These are phyloP conservation scores for Triglochin maritima DNA, from an alignment of 106 monocot genomes.

Conservation along the genomic window DNA sequence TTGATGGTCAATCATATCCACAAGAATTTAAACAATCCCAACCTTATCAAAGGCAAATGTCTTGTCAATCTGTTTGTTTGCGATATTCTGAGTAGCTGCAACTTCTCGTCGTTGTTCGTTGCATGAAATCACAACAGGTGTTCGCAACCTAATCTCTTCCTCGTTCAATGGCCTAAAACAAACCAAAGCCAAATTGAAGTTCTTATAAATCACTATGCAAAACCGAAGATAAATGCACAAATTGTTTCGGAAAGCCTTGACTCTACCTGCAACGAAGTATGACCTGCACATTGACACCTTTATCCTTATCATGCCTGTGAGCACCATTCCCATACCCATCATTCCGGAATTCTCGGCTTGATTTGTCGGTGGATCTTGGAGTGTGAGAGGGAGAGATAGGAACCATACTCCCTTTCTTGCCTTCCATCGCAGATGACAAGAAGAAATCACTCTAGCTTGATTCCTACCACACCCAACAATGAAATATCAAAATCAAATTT, in stretches of 20 bases:
- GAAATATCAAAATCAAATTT: no score
- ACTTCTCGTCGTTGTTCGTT: slow-evolving; percentile 74
- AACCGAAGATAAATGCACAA: neutral
- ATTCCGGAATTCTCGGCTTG: slow-evolving; percentile 37
- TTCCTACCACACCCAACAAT: no score
- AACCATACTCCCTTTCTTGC: slow-evolving; percentile 19
- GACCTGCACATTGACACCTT: slow-evolving; percentile 78
- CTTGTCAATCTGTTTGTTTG: slow-evolving; percentile 84
- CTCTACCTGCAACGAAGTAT: slow-evolving; percentile 77
- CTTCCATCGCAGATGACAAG: no score
- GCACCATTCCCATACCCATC: slow-evolving; percentile 42
- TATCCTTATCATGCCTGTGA: slow-evolving; percentile 41
- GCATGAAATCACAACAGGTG: slow-evolving; percentile 79
- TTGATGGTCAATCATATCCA: neutral
- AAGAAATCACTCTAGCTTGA: no score
- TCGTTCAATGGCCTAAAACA: slow-evolving; percentile 62
- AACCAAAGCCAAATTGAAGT: neutral
- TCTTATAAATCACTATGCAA: neutral
- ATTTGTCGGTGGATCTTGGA: slow-evolving; percentile 31
- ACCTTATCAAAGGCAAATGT: slow-evolving; percentile 94
- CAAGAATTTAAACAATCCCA: neutral
- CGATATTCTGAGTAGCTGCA: slow-evolving; percentile 66
- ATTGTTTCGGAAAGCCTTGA: neutral
- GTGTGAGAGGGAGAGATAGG: slow-evolving; percentile 28
- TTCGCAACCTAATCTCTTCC: slow-evolving; percentile 55